phyloP scores from a whole-genome alignment of 2,329 filamentous ascomycete species.

The Catunica adiposa region DNA sequence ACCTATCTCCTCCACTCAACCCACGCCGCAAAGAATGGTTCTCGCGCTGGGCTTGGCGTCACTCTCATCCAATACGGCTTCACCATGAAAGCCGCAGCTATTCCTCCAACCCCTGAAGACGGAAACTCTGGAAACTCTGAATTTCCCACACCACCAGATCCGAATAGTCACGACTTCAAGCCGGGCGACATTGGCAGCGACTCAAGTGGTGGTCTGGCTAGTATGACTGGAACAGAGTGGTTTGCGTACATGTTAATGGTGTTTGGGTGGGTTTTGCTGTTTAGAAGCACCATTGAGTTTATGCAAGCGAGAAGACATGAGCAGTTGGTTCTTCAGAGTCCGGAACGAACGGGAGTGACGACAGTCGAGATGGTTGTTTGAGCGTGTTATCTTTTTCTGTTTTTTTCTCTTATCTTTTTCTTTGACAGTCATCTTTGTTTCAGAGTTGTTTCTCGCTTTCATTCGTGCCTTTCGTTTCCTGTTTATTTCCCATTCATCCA shows the following conservation, averaged over 20 bases:
- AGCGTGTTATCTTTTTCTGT: neutral
- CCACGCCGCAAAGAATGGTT: conserved; percentile 95
- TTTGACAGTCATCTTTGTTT: too few species aligned
- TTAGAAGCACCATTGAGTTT: conserved; percentile 84
- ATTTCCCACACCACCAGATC: conserved; percentile 61
- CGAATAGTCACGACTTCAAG: conserved; percentile 80
- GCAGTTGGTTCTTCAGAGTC: conserved; percentile 81
- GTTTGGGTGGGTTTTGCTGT: conserved; percentile 93
- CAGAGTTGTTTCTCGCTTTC: too few species aligned
- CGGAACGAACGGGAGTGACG: conserved; percentile 48
- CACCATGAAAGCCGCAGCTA: conserved; percentile 60
- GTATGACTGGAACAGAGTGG: conserved; percentile 67
- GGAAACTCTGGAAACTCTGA: conserved; percentile 34
- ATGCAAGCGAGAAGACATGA: conserved; percentile 77
- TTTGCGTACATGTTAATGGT: conserved; percentile 89
- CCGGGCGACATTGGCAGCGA: conserved; percentile 44
- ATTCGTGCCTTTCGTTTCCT: too few species aligned
- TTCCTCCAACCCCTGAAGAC: conserved; percentile 26
- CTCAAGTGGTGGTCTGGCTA: conserved; percentile 27
- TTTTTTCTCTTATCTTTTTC: too few species aligned
- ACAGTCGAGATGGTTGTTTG: neutral
- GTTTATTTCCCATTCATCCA: too few species aligned
- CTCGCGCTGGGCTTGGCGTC: conserved; percentile 81
- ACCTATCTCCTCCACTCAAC: conserved; percentile 97
- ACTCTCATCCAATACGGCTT: conserved; percentile 95